Percentiles rank a stretch among this genome's conserved stretches.
Evolutionary conservation across 2,329 filamentous ascomycete genomes (phyloP).

Genomic region (Lomentospora prolificans): DNA sequence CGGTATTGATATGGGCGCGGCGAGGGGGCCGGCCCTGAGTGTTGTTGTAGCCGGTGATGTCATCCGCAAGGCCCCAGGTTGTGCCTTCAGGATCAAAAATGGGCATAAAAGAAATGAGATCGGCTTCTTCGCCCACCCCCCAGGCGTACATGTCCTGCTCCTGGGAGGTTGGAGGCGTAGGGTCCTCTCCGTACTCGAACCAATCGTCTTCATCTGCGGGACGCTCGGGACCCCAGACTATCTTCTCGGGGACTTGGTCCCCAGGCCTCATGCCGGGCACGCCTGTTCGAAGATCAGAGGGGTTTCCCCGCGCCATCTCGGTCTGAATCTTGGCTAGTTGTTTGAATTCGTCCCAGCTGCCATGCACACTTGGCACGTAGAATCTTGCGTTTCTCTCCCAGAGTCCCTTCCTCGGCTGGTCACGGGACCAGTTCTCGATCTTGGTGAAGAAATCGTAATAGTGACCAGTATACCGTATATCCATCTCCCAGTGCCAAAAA

Average conservation of each 20-base stretch:
- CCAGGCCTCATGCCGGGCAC: constrained; percentile 31
- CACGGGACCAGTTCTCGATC: constrained; percentile 56
- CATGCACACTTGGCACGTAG: constrained; percentile 68
- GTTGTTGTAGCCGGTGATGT: constrained; percentile 75
- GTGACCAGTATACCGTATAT: constrained; percentile 81
- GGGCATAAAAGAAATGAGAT: constrained; percentile 84
- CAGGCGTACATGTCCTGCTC: constrained; percentile 75
- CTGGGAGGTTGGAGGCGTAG: constrained; percentile 53
- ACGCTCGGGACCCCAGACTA: constrained; percentile 77
- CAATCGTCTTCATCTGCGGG: constrained; percentile 59
- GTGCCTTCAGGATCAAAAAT: constrained; percentile 86
- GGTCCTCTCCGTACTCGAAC: constrained; percentile 64
- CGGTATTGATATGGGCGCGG: constrained; percentile 80
- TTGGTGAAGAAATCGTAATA: constrained; percentile 68
- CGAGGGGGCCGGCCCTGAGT: constrained; percentile 54
- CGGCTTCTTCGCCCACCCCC: constrained; percentile 85
- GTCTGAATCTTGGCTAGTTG: constrained; percentile 68
- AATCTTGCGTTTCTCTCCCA: constrained; percentile 76
- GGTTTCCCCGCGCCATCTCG: constrained; percentile 48
- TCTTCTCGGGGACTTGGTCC: constrained; percentile 35
- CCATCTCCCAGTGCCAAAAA: constrained; percentile 96
- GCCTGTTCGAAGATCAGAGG: constrained; percentile 26
- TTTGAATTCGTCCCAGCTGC: constrained; percentile 65
- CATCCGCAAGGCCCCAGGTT: constrained; percentile 70
- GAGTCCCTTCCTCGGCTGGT: constrained; percentile 67